phyloP scores from a whole-genome alignment of 2,329 filamentous ascomycete species.

The Malbranchea cinnamomea region DNA sequence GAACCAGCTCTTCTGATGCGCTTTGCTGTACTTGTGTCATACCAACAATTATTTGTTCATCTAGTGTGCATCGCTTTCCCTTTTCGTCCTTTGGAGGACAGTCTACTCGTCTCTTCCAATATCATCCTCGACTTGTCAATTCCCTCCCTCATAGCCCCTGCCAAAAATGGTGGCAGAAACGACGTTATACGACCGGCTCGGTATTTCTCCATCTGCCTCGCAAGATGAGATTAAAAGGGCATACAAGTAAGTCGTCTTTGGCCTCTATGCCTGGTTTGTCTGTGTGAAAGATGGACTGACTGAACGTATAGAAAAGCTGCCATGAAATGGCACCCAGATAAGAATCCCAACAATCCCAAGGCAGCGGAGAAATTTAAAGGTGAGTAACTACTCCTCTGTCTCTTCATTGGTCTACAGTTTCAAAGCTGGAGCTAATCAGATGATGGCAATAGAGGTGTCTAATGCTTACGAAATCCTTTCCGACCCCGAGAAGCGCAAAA shows the following conservation, averaged over 20 bases:
- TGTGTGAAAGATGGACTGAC: background rate
- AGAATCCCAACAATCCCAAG: conserved; percentile 82
- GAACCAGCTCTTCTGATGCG: too few species aligned
- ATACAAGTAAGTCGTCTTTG: conserved; percentile 50
- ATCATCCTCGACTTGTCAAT: conserved; percentile 3
- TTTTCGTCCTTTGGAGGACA: too few species aligned
- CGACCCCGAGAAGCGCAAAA: conserved; percentile 90
- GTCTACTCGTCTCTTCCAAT: conserved; percentile 1
- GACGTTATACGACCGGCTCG: conserved; percentile 81
- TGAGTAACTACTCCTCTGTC: conserved; percentile 18
- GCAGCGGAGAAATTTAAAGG: conserved; percentile 89
- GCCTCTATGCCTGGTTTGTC: background rate
- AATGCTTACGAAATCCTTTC: conserved; percentile 97
- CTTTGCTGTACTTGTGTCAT: too few species aligned
- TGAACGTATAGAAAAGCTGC: conserved; percentile 54
- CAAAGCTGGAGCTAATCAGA: background rate
- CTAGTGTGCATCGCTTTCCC: too few species aligned
- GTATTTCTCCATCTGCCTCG: conserved; percentile 60
- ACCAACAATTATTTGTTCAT: too few species aligned
- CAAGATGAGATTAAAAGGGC: conserved; percentile 97
- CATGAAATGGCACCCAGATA: conserved; percentile 89
- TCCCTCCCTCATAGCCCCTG: background rate
- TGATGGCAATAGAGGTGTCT: conserved; percentile 63
- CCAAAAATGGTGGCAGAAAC: conserved; percentile 78
- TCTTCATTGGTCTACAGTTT: conserved; percentile 1